Evolutionary conservation across 805 yeast genomes (phyloP).

Genomic region (Metschnikowia continentalis): DNA sequence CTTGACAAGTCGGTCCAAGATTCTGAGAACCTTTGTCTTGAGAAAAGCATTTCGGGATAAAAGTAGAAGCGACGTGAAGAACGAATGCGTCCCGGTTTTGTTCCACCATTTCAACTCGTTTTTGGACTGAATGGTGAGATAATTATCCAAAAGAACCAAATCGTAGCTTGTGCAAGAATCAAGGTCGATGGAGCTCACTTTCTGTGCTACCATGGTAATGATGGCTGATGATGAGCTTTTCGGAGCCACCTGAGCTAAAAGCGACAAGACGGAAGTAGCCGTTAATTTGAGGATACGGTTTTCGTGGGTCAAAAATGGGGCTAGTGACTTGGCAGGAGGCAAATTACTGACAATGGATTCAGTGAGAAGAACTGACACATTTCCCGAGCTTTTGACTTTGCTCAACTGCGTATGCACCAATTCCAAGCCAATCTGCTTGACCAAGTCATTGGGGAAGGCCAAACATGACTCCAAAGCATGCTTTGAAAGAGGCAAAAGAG

Average conservation of each 20-base stretch:
- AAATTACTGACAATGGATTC: conserved; percentile 29
- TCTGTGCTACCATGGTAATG: conserved; percentile 6
- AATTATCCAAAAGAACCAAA: conserved; percentile 53
- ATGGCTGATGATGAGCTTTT: conserved; percentile 18
- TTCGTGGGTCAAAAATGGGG: conserved; percentile 41
- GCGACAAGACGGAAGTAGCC: conserved; percentile 40
- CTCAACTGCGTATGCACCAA: conserved; percentile 57
- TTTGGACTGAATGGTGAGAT: conserved; percentile 52
- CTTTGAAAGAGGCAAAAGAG: conserved; percentile 64
- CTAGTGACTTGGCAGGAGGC: conserved; percentile 41
- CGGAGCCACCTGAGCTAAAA: conserved; percentile 22
- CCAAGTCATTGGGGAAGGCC: conserved; percentile 38
- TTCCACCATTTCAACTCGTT: conserved; percentile 82
- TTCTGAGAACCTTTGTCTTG: conserved; percentile 7
- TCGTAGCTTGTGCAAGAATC: conserved; percentile 47
- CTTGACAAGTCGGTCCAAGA: conserved; percentile 13
- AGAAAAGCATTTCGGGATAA: conserved; percentile 24
- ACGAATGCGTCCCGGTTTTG: conserved; percentile 43
- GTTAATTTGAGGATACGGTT: conserved; percentile 46
- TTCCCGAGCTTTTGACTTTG: conserved; percentile 24
- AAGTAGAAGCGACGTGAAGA: conserved; percentile 63
- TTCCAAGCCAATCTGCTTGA: conserved; percentile 63
- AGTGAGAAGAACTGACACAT: conserved; percentile 7
- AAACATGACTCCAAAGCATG: conserved; percentile 56
- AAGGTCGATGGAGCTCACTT: conserved; percentile 8